Percentiles rank a stretch among this genome's conserved stretches.
Conservation (phyloP, 2,329 filamentous ascomycete species). For the Clarireedia monteithiana region DNA sequence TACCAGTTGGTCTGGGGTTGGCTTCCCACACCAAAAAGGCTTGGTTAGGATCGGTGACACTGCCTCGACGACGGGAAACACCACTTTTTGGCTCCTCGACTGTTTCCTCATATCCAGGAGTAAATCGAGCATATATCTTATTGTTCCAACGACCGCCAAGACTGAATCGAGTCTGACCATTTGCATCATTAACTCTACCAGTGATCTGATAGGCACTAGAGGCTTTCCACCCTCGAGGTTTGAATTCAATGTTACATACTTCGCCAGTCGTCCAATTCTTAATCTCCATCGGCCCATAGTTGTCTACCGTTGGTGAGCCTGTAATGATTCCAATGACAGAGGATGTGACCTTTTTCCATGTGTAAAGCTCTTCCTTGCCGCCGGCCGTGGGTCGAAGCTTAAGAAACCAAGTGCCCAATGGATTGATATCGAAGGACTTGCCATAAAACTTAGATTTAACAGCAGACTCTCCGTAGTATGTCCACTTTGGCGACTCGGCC, state of each 20-base stretch:
- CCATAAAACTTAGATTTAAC: conserved; percentile 97
- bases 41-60: conserved; percentile 57
- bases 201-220: conserved; percentile 82
- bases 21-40: conserved; percentile 93
- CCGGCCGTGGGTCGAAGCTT: conserved; percentile 69
- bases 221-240: conserved; percentile 91
- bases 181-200: conserved; percentile 74
- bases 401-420: conserved; percentile 94
- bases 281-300: conserved; percentile 94
- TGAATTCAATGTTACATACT: conserved; percentile 84
- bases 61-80: conserved; percentile 37
- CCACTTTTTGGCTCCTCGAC: conserved; percentile 47
- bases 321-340: conserved; percentile 98
- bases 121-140: conserved; percentile 88
- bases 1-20: conserved; percentile 68
- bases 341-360: conserved; percentile 97
- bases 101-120: conserved; percentile 77
- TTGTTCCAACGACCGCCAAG: conserved; percentile 96
- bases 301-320: conserved; percentile 92
- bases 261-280: conserved; percentile 97
- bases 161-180: conserved; percentile 77
- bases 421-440: conserved; percentile 95
- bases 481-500: conserved; percentile 90
- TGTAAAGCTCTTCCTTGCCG: conserved; percentile 80
- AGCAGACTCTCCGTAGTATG: conserved; percentile 92